phyloP scores from a whole-genome alignment of 1,284 basidiomycete species.

The Sutorius eximius region DNA sequence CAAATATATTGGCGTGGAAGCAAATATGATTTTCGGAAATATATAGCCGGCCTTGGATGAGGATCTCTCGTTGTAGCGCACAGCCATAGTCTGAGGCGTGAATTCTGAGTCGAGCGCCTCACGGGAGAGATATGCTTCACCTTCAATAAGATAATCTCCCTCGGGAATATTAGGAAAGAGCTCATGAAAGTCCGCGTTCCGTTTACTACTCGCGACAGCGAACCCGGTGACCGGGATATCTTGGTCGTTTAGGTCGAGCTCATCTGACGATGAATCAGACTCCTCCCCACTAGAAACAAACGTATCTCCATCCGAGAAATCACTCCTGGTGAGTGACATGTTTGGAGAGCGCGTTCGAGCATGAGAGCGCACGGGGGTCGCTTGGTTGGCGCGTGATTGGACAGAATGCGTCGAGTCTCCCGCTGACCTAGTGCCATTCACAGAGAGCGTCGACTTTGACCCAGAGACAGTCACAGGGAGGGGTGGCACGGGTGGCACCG shows the following conservation, averaged over 20 bases:
- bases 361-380: slow-evolving; percentile 8
- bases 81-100: slow-evolving; percentile 88
- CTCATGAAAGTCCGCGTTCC: slow-evolving; percentile 95
- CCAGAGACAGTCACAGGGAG: slow-evolving; percentile 9
- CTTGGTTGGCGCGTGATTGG: slow-evolving; percentile 1
- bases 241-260: slow-evolving; percentile 58
- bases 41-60: slow-evolving; percentile 94
- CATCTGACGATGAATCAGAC: slow-evolving; percentile 42
- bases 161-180: slow-evolving; percentile 88
- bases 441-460: slow-evolving; percentile 21
- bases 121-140: slow-evolving; percentile 44
- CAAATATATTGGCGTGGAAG: slow-evolving; percentile 99
- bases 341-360: slow-evolving; percentile 20
- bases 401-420: background rate
- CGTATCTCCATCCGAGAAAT: slow-evolving; percentile 32
- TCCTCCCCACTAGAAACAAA: slow-evolving; percentile 31
- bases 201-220: slow-evolving; percentile 92
- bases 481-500: slow-evolving; percentile 21
- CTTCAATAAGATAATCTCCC: slow-evolving; percentile 98
- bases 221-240: slow-evolving; percentile 89
- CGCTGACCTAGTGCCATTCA: slow-evolving; percentile 15
- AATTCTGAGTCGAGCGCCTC: slow-evolving; percentile 2
- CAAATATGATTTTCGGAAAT: slow-evolving; percentile 98
- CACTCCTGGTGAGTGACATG: slow-evolving; percentile 18
- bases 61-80: slow-evolving; percentile 92